phyloP scores from a whole-genome alignment of 768 basidiomycete species.

The Serpula lacrymans region DNA sequence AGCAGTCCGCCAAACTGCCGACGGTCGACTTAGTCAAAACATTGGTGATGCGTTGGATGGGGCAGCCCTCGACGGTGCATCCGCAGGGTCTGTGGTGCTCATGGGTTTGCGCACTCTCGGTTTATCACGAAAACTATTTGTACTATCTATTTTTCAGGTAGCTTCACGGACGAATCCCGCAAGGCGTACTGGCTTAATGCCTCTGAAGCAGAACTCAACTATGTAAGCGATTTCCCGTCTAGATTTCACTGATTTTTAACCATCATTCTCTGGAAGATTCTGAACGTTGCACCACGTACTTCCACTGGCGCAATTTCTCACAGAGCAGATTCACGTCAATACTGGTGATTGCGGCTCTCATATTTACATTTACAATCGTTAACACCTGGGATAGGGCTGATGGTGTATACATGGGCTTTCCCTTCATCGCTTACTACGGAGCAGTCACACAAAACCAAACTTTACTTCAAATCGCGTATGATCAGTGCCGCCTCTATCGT shows the following conservation, averaged over 20 bases:
- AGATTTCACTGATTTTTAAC: too few relatives aligned
- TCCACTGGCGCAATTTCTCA: conserved; percentile 39
- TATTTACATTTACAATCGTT: conserved; percentile 14
- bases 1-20: conserved; percentile 20
- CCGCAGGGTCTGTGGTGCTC: conserved; percentile 21
- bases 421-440: conserved; percentile 42
- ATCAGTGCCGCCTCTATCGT: conserved; percentile 40
- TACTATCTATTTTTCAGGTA: conserved; percentile 2
- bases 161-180: conserved; percentile 12
- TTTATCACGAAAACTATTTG: background rate
- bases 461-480: conserved; percentile 37
- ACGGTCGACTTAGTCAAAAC: conserved; percentile 24
- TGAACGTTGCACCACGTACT: conserved; percentile 26
- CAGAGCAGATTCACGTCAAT: conserved; percentile 29
- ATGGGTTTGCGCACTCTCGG: conserved; percentile 11
- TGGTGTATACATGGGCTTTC: conserved; percentile 41
- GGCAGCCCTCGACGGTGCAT: conserved; percentile 26
- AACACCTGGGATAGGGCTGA: conserved; percentile 25
- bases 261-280: conserved; percentile 10
- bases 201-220: conserved; percentile 19
- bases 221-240: too few relatives aligned
- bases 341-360: conserved; percentile 18
- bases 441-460: conserved; percentile 30
- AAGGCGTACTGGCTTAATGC: conserved; percentile 16
- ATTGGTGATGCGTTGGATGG: conserved; percentile 23